These are phyloP conservation scores for Nemania abortiva DNA, from an alignment of 2,329 filamentous ascomycete species.

Conservation along the genomic window DNA sequence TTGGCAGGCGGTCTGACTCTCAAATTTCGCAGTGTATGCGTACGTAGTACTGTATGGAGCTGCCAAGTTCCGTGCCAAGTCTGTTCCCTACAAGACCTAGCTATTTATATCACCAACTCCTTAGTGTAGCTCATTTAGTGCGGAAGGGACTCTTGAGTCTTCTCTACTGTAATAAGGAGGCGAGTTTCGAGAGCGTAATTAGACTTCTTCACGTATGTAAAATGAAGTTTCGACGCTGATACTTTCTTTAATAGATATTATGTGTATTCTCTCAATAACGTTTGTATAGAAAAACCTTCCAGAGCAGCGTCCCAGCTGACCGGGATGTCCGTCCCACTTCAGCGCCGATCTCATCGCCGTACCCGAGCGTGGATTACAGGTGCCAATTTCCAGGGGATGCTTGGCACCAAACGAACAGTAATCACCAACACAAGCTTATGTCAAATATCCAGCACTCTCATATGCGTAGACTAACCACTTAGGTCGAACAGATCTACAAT, in stretches of 20 bases:
- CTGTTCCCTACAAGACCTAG: conserved; percentile 1
- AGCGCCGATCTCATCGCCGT: conserved; percentile 21
- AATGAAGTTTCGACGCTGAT: too few relatives aligned
- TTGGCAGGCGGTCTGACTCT: neutral
- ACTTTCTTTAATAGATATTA: too few relatives aligned
- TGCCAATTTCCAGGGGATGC: conserved; percentile 22
- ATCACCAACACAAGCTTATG: conserved; percentile 19
- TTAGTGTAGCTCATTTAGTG: conserved; percentile 4
- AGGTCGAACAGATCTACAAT: conserved; percentile 21
- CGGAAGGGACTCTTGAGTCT: too few relatives aligned
- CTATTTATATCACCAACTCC: conserved; percentile 30
- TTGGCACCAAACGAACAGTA: conserved; percentile 28
- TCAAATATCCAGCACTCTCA: conserved; percentile 25
- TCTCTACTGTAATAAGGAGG: too few relatives aligned
- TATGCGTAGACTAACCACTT: conserved; percentile 4
- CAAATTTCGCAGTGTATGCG: neutral
- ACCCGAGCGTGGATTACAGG: conserved; percentile 9
- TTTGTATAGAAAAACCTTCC: neutral
- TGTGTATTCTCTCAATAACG: too few relatives aligned
- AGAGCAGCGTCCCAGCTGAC: too few relatives aligned
- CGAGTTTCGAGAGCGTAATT: too few relatives aligned
- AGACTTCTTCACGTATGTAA: too few relatives aligned
- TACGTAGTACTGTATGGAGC: conserved; percentile 9
- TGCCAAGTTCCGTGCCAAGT: conserved; percentile 13
- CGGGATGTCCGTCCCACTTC: conserved; percentile 5